Evolutionary conservation across 441 rosid species (phyloP).

Genomic region (Gossypium schwendimanii): DNA sequence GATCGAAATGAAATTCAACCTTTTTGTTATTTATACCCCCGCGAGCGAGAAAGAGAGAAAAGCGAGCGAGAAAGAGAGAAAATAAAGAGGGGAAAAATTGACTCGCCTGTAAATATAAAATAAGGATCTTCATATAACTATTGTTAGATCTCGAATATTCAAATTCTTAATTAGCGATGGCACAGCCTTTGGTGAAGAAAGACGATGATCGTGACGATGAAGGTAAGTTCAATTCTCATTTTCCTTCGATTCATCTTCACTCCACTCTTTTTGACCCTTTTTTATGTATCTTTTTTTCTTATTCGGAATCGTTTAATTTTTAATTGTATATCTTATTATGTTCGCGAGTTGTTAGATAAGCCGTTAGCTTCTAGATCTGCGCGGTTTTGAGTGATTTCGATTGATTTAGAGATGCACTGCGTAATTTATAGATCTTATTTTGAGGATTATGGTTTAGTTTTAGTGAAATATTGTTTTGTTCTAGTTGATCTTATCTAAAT

Average conservation of each 20-base stretch:
- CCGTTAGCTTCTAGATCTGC: conserved; percentile 43
- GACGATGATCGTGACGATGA: conserved; percentile 99
- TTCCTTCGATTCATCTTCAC: conserved; percentile 6
- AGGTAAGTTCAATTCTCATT: conserved; percentile 33
- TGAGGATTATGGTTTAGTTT: conserved; percentile 8
- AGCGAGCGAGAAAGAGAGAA: neutral
- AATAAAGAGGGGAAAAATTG: neutral
- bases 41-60: neutral
- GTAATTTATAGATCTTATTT: neutral
- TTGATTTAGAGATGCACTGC: conserved; percentile 1
- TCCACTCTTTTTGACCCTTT: neutral
- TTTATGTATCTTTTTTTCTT: neutral
- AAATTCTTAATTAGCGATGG: conserved; percentile 46
- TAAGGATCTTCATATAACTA: neutral
- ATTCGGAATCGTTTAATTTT: neutral
- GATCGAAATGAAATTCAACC: too few relatives aligned
- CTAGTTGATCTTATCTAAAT: conserved; percentile 22
- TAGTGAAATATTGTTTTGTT: conserved; percentile 15
- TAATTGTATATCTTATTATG: conserved; percentile 4
- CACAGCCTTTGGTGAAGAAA: conserved; percentile 88
- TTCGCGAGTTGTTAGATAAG: neutral
- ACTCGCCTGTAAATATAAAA: conserved; percentile 8
- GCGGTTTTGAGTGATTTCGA: conserved; percentile 2
- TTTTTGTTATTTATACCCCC: too few relatives aligned
- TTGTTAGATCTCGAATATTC: conserved; percentile 19